Conservation (phyloP, 2,329 filamentous ascomycete genomes). For the Endocalyx cinctus region DNA sequence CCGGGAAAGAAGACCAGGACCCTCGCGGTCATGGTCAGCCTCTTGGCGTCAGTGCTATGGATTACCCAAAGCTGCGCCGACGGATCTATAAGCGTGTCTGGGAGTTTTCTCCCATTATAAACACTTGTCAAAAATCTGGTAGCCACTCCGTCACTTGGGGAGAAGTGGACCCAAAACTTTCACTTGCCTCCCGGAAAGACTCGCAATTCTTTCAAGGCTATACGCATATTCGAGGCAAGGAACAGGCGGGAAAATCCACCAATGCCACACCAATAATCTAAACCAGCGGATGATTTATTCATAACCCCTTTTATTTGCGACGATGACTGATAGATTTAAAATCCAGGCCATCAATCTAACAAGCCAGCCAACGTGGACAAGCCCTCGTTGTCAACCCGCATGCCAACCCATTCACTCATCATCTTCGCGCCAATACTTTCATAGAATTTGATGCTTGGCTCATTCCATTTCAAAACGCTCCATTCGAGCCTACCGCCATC, state of each 20-base stretch:
- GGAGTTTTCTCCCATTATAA: slow-evolving; percentile 30
- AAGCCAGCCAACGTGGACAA: slow-evolving; percentile 55
- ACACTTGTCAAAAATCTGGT: slow-evolving; percentile 20
- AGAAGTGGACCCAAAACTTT: slow-evolving; percentile 16
- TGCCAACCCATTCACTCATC: slow-evolving; percentile 69
- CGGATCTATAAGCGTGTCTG: slow-evolving; percentile 34
- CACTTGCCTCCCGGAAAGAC: slow-evolving; percentile 29
- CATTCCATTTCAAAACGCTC: slow-evolving; percentile 90
- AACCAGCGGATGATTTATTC: too few relatives aligned
- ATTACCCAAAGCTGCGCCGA: slow-evolving; percentile 40
- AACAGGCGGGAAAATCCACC: too few relatives aligned
- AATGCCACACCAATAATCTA: too few relatives aligned
- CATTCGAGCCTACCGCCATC: slow-evolving; percentile 78
- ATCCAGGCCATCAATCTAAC: slow-evolving; percentile 31
- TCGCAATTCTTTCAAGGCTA: slow-evolving; percentile 47
- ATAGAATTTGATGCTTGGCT: slow-evolving; percentile 86
- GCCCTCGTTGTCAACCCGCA: slow-evolving; percentile 67
- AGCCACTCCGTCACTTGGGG: slow-evolving; percentile 44
- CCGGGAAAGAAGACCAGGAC: slow-evolving; percentile 32
- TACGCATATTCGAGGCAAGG: too few relatives aligned
- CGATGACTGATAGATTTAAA: too few relatives aligned
- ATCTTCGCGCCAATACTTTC: slow-evolving; percentile 61
- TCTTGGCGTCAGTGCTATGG: slow-evolving; percentile 30
- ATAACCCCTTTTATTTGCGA: too few relatives aligned
- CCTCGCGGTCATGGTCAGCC: slow-evolving; percentile 26